Base-by-base conservation (phyloP, 2,329 filamentous ascomycete species). In the Colletotrichum endophyticum region DNA sequence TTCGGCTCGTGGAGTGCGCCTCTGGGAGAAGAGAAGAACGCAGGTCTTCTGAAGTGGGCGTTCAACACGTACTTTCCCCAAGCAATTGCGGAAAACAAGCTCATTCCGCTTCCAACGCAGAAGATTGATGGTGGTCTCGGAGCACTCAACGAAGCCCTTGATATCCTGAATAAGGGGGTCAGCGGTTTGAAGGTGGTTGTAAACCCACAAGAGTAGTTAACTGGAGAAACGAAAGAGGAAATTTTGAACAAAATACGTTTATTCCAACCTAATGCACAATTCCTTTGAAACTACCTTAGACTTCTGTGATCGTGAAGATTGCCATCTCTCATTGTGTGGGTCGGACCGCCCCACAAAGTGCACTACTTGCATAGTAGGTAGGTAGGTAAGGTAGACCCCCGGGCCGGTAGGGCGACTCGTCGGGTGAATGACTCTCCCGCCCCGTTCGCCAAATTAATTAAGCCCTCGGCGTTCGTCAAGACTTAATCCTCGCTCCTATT, bases 171-270 rank as follows among this genome's bases (percentile, higher is more conserved):
- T 12, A 71, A 66, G 12, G 72, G 67, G 30, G 67, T 74, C 15
- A 74, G 72, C 11, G 67, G 72, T 15, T 13, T n/a, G 19, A 74
- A 74, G 44, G 72, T 74, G 8, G 72, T 59, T 27, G 59, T 74
- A 8, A 44, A 74, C 15, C 72, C 44, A 19, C 62, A 44, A 2
- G 62, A 64, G 9, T 74, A 56, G 59, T 22, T 6, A 61, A 13
- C 30, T n/a, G 16, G 15, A 28, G 16, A 25, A n/a, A 19, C 11
- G 2, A 22, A 22, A 22, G 44, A 22, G 11, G 22, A 49, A 9
- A 49, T 11, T 49, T 22, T 12, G 9, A 49, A 49, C 19, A 53
- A n/a, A 22, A 53, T 7, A 7, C n/a, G 11, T 53, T 22, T 22
- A 22, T 53, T 22, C n/a, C n/a, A 53, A 13, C 12, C 1, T 2